Evolutionary conservation across 306 rosid genomes (phyloP).

Genomic region (Hippophae rhamnoides): DNA sequence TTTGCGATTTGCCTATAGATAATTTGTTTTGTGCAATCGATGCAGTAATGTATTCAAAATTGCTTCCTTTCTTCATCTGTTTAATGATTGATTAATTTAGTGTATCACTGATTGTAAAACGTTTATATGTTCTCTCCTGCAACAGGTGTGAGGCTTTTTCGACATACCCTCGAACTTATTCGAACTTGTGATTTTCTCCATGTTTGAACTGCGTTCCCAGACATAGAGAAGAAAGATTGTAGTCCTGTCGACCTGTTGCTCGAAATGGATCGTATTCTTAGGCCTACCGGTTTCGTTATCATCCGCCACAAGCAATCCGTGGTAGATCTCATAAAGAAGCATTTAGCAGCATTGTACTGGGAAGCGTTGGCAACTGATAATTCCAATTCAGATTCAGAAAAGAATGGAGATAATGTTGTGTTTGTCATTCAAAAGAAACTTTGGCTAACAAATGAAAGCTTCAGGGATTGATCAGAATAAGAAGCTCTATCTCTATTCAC

Average conservation of each 20-base stretch:
- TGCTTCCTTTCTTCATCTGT: neutral
- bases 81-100: neutral
- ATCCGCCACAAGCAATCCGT: slow-evolving; percentile 55
- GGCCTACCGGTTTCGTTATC: slow-evolving; percentile 78
- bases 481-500: slow-evolving; percentile 16
- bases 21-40: too few relatives aligned
- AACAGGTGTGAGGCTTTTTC: slow-evolving; percentile 85
- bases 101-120: slow-evolving; percentile 7
- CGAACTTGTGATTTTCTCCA: slow-evolving; percentile 50
- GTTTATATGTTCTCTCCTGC: neutral
- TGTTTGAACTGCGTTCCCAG: slow-evolving; percentile 71
- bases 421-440: slow-evolving; percentile 61
- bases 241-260: slow-evolving; percentile 65
- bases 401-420: slow-evolving; percentile 28
- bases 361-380: slow-evolving; percentile 55
- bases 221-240: slow-evolving; percentile 62
- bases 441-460: slow-evolving; percentile 64
- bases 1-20: too few relatives aligned
- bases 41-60: too few relatives aligned
- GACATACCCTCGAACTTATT: slow-evolving; percentile 81
- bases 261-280: slow-evolving; percentile 81
- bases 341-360: slow-evolving; percentile 77
- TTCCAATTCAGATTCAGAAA: slow-evolving; percentile 43
- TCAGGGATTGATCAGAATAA: slow-evolving; percentile 47
- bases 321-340: slow-evolving; percentile 60